A percentile compares a stretch with the other conserved stretches of the same genome.
Conservation (phyloP, 2,329 filamentous ascomycete genomes). For the Cladophialophora carrionii region DNA sequence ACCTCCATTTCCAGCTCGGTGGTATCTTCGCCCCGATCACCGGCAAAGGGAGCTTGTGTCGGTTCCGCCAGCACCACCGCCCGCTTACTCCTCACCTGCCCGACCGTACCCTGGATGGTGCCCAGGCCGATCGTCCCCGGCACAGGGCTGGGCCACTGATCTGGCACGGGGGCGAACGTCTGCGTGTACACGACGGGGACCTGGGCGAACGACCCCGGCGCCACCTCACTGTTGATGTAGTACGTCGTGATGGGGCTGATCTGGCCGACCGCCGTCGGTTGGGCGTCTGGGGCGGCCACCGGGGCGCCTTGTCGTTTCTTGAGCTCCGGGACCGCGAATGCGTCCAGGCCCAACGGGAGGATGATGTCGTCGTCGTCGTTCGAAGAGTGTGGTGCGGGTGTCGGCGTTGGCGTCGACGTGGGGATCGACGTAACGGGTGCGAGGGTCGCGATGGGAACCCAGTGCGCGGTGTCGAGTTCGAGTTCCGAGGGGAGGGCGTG, state of each 20-base stretch:
- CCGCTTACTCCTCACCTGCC: conserved; percentile 35
- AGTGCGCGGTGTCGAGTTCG: conserved; percentile 20
- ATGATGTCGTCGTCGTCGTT: conserved; percentile 19
- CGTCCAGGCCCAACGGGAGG: conserved; percentile 26
- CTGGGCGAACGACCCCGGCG: conserved; percentile 21
- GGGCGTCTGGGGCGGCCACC: conserved; percentile 38
- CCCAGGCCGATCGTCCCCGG: conserved; percentile 43
- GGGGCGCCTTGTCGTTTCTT: conserved; percentile 37
- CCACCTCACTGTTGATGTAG: conserved; percentile 19
- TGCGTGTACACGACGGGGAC: conserved; percentile 39
- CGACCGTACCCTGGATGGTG: conserved; percentile 37
- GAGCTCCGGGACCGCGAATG: conserved; percentile 30
- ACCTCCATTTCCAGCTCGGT: neutral
- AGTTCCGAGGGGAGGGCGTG: conserved; percentile 22
- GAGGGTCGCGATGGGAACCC: conserved; percentile 29
- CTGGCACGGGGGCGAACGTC: conserved; percentile 39
- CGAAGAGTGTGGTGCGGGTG: conserved; percentile 6
- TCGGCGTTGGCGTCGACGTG: conserved; percentile 19
- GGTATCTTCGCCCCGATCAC: neutral
- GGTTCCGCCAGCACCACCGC: conserved; percentile 17
- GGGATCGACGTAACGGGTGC: conserved; percentile 8
- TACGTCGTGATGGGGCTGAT: conserved; percentile 41
- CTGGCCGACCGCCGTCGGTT: conserved; percentile 38
- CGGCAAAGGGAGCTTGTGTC: conserved; percentile 26
- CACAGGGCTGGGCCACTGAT: conserved; percentile 42